Base-by-base conservation (phyloP, 2,329 filamentous ascomycete species). In the Cercospora canescens region DNA sequence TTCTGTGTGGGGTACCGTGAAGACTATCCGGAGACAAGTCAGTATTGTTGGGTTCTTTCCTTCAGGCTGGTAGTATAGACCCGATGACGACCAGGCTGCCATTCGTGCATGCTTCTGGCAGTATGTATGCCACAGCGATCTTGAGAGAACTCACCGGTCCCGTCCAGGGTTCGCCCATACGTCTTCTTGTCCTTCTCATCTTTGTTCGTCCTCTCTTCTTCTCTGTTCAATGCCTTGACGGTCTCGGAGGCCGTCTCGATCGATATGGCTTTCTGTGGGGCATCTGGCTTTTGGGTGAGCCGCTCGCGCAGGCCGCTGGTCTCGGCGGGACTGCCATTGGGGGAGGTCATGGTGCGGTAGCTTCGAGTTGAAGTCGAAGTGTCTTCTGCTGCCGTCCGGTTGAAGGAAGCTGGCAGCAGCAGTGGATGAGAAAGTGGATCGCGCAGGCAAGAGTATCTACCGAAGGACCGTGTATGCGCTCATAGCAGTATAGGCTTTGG, bases 1-100 rank as follows among this genome's bases (percentile, higher is more conserved):
- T 84, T 97, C 93, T 64, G 95, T 99, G 69, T 93, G 90, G 56
- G 95, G 95, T 62, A 99, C 95, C 65, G 93, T 91, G 78, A 99
- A 99, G 74, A 97, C 95, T 98, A 75, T 56, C 65, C 66, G 21
- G 61, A 34, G 26, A 64, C 41, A 41, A 60, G 74, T 76, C 71
- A 76, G 74, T 69, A 65, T 64, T 68, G 66, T 58, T 60, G 48
- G 62, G 45, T 61, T n/a, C 41, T 21, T 30, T 61, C n/a, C 35
- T 48, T 21, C 18, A 18, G 28, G 26, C 34, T 66, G 6, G 58
- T 52, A 39, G 45, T 21, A 52, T 39, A 8, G 45, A 37, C 12
- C 12, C 37, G 56, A 18, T 57, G 39, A 30, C 8, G 62, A 32
- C 52, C 41, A 56, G 45, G 26, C 45, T 14, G 26, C 24, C 12